These are phyloP conservation scores for Ogataea saltuana DNA, from an alignment of 805 yeast species.

Conservation along the genomic window DNA sequence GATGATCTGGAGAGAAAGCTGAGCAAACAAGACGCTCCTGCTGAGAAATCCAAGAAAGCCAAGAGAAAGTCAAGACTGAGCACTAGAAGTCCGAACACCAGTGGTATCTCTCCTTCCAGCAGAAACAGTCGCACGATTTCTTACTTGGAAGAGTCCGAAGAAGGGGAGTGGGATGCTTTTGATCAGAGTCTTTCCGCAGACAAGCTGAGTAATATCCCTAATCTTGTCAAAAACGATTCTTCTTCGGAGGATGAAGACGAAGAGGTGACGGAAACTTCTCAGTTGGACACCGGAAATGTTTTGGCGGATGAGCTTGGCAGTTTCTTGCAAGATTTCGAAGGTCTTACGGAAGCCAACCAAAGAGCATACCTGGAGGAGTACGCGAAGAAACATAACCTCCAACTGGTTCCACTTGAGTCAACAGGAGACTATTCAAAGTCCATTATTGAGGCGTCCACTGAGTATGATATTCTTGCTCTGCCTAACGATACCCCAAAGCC, in stretches of 20 bases:
- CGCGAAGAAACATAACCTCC: conserved; percentile 30
- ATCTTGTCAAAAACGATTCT: conserved; percentile 21
- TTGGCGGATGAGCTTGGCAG: conserved; percentile 26
- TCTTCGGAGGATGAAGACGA: conserved; percentile 18
- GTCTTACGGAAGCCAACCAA: conserved; percentile 4
- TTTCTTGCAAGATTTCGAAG: conserved; percentile 14
- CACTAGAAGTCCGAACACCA: conserved; percentile 13
- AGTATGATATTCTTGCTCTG: conserved; percentile 29
- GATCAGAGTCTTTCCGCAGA: conserved; percentile 17
- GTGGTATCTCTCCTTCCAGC: conserved; percentile 18
- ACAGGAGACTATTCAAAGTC: conserved; percentile 17
- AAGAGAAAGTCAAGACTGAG: conserved; percentile 10
- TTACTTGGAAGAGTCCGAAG: conserved; percentile 25
- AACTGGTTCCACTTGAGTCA: conserved; percentile 15
- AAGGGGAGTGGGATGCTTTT: conserved; percentile 26
- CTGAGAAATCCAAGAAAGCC: conserved; percentile 3
- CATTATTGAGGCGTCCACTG: conserved; percentile 27
- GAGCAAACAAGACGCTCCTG: not conserved
- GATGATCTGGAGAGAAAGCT: conserved; percentile 33
- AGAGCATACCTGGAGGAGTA: conserved; percentile 32
- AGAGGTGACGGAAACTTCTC: conserved; percentile 10
- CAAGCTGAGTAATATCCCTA: conserved; percentile 27
- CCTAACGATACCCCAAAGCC: conserved; percentile 27
- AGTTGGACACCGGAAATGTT: conserved; percentile 5
- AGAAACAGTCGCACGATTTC: conserved; percentile 16